These are phyloP conservation scores for Hypomontagnella submonticulosa DNA, from an alignment of 495 filamentous ascomycete species.

Conservation along the genomic window DNA sequence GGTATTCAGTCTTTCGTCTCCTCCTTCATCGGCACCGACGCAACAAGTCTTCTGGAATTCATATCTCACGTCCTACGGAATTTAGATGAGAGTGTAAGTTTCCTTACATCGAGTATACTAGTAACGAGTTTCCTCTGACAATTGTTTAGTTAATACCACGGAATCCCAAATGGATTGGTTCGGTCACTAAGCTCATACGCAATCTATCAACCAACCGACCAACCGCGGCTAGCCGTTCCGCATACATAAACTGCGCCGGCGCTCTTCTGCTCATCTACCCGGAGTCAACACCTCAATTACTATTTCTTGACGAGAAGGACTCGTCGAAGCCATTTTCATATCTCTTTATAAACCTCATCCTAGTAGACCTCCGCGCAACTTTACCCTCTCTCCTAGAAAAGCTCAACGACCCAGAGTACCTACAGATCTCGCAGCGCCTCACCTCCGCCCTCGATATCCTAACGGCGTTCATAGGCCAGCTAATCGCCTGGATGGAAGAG, in stretches of 20 bases:
- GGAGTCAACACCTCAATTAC: slow-evolving; percentile 50
- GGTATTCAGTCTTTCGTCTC: slow-evolving; percentile 57
- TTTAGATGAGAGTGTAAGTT: slow-evolving; percentile 54
- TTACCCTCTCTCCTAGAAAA: slow-evolving; percentile 68
- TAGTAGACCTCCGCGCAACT: slow-evolving; percentile 70
- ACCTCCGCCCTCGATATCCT: slow-evolving; percentile 68
- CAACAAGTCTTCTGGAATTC: slow-evolving; percentile 60
- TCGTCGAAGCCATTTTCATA: slow-evolving; percentile 65
- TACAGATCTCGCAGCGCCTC: slow-evolving; percentile 60
- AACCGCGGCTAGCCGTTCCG: slow-evolving; percentile 57
- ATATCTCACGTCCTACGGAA: slow-evolving; percentile 57
- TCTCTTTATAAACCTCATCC: slow-evolving; percentile 67
- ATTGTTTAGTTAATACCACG: slow-evolving; percentile 41
- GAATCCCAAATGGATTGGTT: slow-evolving; percentile 57
- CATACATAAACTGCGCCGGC: slow-evolving; percentile 62
- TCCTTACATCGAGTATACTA: neutral
- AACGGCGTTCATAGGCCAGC: slow-evolving; percentile 67
- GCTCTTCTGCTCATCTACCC: slow-evolving; percentile 66
- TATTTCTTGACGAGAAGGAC: slow-evolving; percentile 57
- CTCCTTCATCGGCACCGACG: slow-evolving; percentile 63
- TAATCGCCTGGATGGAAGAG: slow-evolving; percentile 62
- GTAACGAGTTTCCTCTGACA: slow-evolving; percentile 10
- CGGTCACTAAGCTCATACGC: slow-evolving; percentile 53
- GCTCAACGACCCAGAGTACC: slow-evolving; percentile 62
- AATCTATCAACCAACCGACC: slow-evolving; percentile 59